Evolutionary conservation across 2,329 filamentous ascomycete genomes (phyloP), one percentile per base, ranked within the genome.

Genomic region (Pyrenochaeta sp.): DNA sequence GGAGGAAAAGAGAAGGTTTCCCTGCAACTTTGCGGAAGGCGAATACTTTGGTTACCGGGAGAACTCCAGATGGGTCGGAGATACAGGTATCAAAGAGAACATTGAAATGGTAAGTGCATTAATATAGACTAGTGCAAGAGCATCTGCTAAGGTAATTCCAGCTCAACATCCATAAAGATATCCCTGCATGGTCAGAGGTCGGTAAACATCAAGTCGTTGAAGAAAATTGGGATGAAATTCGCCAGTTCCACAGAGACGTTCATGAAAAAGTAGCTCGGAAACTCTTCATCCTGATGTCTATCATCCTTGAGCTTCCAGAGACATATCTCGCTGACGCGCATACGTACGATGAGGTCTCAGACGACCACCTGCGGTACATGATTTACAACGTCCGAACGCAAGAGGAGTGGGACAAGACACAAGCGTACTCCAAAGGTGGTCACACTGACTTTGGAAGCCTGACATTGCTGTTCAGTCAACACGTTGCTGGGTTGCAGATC

Each of bases 381-480:
- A 41, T 60, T 8, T 55, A 60, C 26, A 56, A 58, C 23, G 48
- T 53, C 2, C 45, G 56, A 17, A 43, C 42, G 3, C 40, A 41
- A 14, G 48, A 55, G 19, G 53, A 57, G 14, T 45, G 53, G 48
- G 72, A 72, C 70, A 26, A 71, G 75, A 38, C 49, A 3, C 54
- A 74, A 72, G 1, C 65, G 60, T 26, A 68, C 66, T 70, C 40
- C 49, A 47, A 48, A 28, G 43, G 46, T 7, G 80, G 81, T 0
- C 81, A 84, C 49, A 83, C 81, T 0, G 81, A 84, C 48, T 67
- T 83, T 0, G 81, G 80, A 0, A 77, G 76, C 0, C 68, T 83
- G 2, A 83, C 81, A 0, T 63, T 84, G 4, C 69, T 84, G 0
- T 83, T 84, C 65, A 72, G 81, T 0, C 81, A 84, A 50, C 81